These are phyloP conservation scores for Streptanthus diversifolius DNA, from an alignment of 345 rosid species.

Conservation along the genomic window DNA sequence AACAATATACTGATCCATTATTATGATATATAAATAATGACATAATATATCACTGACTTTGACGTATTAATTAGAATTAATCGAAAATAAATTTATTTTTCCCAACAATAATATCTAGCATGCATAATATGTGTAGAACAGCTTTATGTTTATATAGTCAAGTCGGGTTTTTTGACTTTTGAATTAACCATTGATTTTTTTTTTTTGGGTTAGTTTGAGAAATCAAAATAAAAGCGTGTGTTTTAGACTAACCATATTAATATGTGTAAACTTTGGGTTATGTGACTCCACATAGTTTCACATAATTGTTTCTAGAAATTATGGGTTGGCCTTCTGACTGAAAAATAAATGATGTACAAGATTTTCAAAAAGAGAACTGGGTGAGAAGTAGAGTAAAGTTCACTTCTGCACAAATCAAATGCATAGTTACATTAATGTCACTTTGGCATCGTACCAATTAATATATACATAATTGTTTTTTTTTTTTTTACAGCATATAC, in stretches of 20 bases:
- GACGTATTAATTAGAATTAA: no score
- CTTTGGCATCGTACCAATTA: conserved; percentile 26
- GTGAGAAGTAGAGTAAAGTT: conserved; percentile 24
- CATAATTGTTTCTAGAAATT: background rate
- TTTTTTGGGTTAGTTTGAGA: background rate
- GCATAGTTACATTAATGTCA: conserved; percentile 25
- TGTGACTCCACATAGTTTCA: background rate
- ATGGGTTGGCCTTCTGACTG: conserved; percentile 7
- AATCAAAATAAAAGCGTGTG: background rate
- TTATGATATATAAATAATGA: no score
- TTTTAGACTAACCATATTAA: background rate
- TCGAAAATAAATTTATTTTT: no score
- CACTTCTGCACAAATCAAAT: conserved; percentile 25
- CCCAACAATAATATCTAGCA: background rate
- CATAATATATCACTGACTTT: no score
- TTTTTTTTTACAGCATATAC: background rate
- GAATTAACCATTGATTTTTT: background rate
- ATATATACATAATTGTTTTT: background rate
- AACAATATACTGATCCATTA: no score
- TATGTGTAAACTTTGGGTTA: background rate
- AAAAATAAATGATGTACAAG: conserved; percentile 17
- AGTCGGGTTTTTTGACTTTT: background rate
- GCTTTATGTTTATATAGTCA: background rate
- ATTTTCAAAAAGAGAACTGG: conserved; percentile 4
- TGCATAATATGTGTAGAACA: background rate